These are phyloP conservation scores for Malbranchea zuffiana DNA, from an alignment of 2,329 filamentous ascomycete genomes.

Conservation along the genomic window DNA sequence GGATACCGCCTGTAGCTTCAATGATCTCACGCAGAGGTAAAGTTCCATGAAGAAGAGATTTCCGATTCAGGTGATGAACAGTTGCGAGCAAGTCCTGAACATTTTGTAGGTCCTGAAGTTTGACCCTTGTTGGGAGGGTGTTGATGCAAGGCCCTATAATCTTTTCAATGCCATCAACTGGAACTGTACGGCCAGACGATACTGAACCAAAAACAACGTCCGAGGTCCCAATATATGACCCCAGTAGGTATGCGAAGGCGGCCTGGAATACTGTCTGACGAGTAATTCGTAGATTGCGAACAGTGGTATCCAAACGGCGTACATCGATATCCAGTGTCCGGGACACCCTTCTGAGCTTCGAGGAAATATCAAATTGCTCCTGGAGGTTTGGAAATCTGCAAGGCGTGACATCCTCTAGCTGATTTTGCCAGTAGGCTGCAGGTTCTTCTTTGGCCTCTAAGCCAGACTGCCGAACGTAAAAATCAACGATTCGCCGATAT, in stretches of 20 bases:
- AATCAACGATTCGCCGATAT: slow-evolving; percentile 50
- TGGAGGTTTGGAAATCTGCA: slow-evolving; percentile 50
- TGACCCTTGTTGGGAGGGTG: slow-evolving; percentile 60
- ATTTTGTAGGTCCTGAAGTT: slow-evolving; percentile 43
- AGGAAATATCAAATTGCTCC: slow-evolving; percentile 23
- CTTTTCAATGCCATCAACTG: slow-evolving; percentile 57
- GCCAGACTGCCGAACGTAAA: slow-evolving; percentile 30
- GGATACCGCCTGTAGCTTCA: slow-evolving; percentile 45
- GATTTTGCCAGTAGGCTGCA: slow-evolving; percentile 57
- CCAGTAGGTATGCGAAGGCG: slow-evolving; percentile 55
- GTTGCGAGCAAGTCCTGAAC: slow-evolving; percentile 51
- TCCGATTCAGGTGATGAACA: slow-evolving; percentile 55
- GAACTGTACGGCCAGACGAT: slow-evolving; percentile 68
- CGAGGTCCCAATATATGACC: slow-evolving; percentile 49
- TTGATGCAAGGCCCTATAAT: slow-evolving; percentile 71
- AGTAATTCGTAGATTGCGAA: slow-evolving; percentile 41
- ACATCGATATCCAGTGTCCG: slow-evolving; percentile 28
- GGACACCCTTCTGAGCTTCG: slow-evolving; percentile 20
- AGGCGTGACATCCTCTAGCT: slow-evolving; percentile 49
- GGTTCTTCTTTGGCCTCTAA: slow-evolving; percentile 32
- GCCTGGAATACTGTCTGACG: slow-evolving; percentile 67
- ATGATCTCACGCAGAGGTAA: slow-evolving; percentile 61
- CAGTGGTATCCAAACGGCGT: slow-evolving; percentile 26
- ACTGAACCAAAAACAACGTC: slow-evolving; percentile 70
- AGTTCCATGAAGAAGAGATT: slow-evolving; percentile 51